phyloP scores from a whole-genome alignment of 2,329 filamentous ascomycete species.

The Trichocomaceae sp. region DNA sequence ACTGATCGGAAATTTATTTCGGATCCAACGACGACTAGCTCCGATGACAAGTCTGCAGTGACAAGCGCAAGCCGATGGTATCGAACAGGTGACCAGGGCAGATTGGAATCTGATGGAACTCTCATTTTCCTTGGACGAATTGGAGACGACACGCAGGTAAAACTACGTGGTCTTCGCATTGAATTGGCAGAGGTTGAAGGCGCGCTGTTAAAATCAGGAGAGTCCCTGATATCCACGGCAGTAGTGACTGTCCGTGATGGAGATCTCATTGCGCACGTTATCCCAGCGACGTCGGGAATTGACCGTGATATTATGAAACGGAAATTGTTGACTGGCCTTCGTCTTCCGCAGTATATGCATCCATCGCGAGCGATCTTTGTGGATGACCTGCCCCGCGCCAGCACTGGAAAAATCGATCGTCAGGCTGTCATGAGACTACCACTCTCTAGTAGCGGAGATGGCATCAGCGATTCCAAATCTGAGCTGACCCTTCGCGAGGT shows the following conservation, averaged over 20 bases:
- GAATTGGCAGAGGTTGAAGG: conserved; percentile 30
- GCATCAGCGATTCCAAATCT: not conserved
- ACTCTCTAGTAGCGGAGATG: conserved; percentile 5
- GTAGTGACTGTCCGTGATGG: not conserved
- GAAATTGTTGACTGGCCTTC: conserved; percentile 27
- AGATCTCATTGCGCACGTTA: not conserved
- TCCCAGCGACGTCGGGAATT: not conserved
- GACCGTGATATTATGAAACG: not conserved
- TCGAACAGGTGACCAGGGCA: conserved; percentile 27
- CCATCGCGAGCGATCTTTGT: conserved; percentile 25
- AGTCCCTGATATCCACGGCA: conserved; percentile 22
- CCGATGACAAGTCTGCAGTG: no score
- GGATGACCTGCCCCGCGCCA: conserved; percentile 22
- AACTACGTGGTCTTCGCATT: conserved; percentile 36
- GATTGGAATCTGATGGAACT: conserved; percentile 32
- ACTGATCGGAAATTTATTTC: conserved; percentile 15
- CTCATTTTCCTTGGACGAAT: conserved; percentile 24
- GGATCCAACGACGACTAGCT: not conserved
- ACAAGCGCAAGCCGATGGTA: conserved; percentile 28
- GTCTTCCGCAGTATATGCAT: conserved; percentile 32
- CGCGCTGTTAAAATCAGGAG: conserved; percentile 19
- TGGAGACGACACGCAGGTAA: conserved; percentile 34
- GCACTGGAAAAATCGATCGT: conserved; percentile 26
- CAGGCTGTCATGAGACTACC: conserved; percentile 15
- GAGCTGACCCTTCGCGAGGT: conserved; percentile 12